Conservation (phyloP, 2,329 filamentous ascomycete genomes). For the Thermothelomyces thermophilus region DNA sequence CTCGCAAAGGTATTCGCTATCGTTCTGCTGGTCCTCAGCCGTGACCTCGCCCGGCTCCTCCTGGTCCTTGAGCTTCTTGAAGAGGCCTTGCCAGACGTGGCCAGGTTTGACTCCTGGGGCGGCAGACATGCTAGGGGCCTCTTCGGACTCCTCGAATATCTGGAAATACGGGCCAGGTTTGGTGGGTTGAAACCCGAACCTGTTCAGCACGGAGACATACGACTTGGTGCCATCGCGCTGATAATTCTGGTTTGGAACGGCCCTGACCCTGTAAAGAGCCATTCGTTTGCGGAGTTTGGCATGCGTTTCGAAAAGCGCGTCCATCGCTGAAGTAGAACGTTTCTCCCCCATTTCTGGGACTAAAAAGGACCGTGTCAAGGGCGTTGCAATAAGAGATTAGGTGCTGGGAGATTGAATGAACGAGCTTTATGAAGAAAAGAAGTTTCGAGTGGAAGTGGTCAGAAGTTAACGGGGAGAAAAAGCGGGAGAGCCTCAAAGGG, state of each 20-base stretch:
- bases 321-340: slow-evolving; percentile 26
- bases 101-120: slow-evolving; percentile 42
- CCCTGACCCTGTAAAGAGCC: slow-evolving; percentile 40
- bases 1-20: slow-evolving; percentile 57
- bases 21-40: slow-evolving; percentile 61
- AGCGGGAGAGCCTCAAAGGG: too few species aligned
- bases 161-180: slow-evolving; percentile 55
- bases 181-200: slow-evolving; percentile 58
- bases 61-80: slow-evolving; percentile 36
- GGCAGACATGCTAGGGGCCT: neutral
- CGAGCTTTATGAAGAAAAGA: too few species aligned
- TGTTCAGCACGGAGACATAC: slow-evolving; percentile 54
- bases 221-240: slow-evolving; percentile 54
- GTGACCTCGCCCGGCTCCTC: slow-evolving; percentile 42
- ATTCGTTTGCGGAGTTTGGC: slow-evolving; percentile 31
- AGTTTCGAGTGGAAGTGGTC: too few species aligned
- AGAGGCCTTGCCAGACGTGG: slow-evolving; percentile 39
- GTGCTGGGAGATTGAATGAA: too few species aligned
- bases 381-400: too few species aligned
- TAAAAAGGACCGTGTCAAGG: too few species aligned
- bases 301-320: slow-evolving; percentile 31
- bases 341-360: neutral
- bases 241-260: slow-evolving; percentile 54
- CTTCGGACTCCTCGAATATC: slow-evolving; percentile 36
- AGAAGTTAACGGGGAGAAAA: too few species aligned